Evolutionary conservation across 495 filamentous ascomycete genomes (phyloP).

Genomic region (Talaromyces ruber): DNA sequence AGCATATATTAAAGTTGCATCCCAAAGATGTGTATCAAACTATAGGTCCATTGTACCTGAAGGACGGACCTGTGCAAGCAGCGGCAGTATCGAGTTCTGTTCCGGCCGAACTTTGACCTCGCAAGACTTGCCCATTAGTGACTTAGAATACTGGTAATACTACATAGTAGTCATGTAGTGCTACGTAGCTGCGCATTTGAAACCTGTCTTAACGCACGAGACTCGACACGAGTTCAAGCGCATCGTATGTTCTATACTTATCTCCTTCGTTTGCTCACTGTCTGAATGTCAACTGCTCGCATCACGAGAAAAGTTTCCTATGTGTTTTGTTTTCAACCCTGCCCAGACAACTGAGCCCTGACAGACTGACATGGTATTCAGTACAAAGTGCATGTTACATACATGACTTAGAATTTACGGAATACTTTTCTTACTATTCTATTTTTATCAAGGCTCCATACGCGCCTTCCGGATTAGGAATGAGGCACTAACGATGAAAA

Average conservation of each 20-base stretch:
- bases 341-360: neutral
- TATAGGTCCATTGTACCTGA: neutral
- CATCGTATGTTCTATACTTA: neutral
- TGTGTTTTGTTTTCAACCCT: neutral
- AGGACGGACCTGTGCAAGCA: neutral
- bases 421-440: neutral
- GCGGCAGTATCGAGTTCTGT: neutral
- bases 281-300: neutral
- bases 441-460: neutral
- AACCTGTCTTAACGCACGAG: neutral
- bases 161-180: neutral
- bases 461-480: neutral
- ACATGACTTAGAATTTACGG: neutral
- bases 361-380: neutral
- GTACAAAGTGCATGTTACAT: neutral
- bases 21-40: neutral
- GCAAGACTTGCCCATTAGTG: neutral
- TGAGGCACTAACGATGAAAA: neutral
- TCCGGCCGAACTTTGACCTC: neutral
- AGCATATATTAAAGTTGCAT: neutral
- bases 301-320: neutral
- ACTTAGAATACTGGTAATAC: neutral
- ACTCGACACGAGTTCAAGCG: neutral
- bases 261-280: neutral
- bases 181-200: neutral